Conservation (phyloP, 805 yeast genomes). For the Metschnikowia koreensis region DNA sequence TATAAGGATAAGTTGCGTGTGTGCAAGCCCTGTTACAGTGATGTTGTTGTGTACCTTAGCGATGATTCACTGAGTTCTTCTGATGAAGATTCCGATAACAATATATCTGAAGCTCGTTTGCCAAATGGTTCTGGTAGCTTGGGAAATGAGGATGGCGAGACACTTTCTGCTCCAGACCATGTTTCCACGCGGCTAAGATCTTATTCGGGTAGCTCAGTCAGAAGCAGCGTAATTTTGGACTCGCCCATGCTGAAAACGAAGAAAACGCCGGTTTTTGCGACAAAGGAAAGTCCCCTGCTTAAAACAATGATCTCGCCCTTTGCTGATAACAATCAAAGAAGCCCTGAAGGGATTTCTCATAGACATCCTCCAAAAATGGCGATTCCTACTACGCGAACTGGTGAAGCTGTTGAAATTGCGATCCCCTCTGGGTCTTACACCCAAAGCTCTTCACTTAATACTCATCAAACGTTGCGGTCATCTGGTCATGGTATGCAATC, state of each 20-base stretch:
- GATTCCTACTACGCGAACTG: slow-evolving; percentile 76
- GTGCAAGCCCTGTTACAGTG: slow-evolving; percentile 73
- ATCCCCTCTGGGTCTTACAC: slow-evolving; percentile 19
- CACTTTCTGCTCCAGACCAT: neutral
- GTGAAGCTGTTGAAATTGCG: slow-evolving; percentile 76
- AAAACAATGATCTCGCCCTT: neutral
- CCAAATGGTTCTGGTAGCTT: neutral
- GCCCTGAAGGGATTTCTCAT: slow-evolving; percentile 17
- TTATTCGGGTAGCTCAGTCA: slow-evolving; percentile 25
- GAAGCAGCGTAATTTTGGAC: slow-evolving; percentile 21
- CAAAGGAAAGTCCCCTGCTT: slow-evolving; percentile 1
- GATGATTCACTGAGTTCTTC: slow-evolving; percentile 52
- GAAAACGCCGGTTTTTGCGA: slow-evolving; percentile 5
- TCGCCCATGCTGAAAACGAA: slow-evolving; percentile 14
- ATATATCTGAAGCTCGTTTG: neutral
- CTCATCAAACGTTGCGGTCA: slow-evolving; percentile 6
- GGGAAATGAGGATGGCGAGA: neutral
- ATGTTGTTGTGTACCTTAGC: slow-evolving; percentile 65
- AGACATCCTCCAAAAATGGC: slow-evolving; percentile 55
- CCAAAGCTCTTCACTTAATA: slow-evolving; percentile 4
- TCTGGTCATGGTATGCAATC: slow-evolving; percentile 8
- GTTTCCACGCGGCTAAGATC: slow-evolving; percentile 24
- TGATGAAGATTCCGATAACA: neutral
- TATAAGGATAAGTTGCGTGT: slow-evolving; percentile 72
- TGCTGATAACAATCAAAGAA: slow-evolving; percentile 9